Base-by-base conservation (phyloP, 208 protist genomes). In the Trypanosoma grayi region DNA sequence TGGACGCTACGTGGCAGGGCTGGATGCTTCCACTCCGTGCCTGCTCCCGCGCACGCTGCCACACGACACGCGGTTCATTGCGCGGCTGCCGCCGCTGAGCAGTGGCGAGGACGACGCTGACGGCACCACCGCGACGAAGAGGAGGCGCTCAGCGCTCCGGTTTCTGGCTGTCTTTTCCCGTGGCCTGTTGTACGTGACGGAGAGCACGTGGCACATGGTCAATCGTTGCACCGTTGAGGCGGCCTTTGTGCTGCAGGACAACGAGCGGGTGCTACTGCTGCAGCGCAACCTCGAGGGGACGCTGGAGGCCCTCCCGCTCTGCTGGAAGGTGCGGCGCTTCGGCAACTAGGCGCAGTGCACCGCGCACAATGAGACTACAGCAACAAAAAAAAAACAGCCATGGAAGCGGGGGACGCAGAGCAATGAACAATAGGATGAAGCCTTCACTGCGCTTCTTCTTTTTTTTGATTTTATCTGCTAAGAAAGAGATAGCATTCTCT, bases 281-380 rank as follows among this genome's bases (percentile, higher is more conserved):
- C 72, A 90, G 60, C 83, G 86, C 31, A 95, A 95, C 55, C 52
- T 95, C 20, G 89, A 93, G 68, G 83, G 81, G 61, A 78, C 70
- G 45, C 70, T 95, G 16, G 81, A 92, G 67, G 58, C 75, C 14
- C 67, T 95, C 40, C 89, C 89, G n/a, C 64, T 92, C 54, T 87
- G 72, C 70, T 95, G 89, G 89, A 93, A 90, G 73, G 83, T 95
- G 27, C 83, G 89, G 34, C 89, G 89, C 56, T 95, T 95, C 58
- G 89, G 89, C 57, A 95, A 95, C 59, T 95, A 80, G 37, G 37
- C 14, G 14, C 8, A 27, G 44, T 22, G 25, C 11, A 48, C 11
- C 44, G 25, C n/a, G 18, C 9, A 9, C 44, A 40, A 34, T 3
- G 18, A 22, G 9, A 9, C 6, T 37, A 22, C 24, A 24, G 1